Evolutionary conservation across 1,284 basidiomycete genomes (phyloP), one percentile per base, ranked within the genome.

Genomic region (Puccinia horiana): DNA sequence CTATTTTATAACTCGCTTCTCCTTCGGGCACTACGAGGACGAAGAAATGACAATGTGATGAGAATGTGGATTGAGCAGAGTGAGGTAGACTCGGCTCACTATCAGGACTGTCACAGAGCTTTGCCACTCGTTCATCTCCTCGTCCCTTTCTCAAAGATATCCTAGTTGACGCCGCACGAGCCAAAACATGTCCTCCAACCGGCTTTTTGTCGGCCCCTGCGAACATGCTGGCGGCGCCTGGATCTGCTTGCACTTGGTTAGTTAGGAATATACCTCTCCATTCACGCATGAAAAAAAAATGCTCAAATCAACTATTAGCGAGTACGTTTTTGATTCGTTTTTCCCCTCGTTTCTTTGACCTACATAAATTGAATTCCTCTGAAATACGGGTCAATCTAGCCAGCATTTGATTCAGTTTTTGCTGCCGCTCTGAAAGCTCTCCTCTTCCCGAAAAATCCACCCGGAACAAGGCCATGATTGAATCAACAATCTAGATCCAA

Each of bases 101-200:
- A 58, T 96, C 95, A 5, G 95, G 95, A 85, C 93, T 95, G 86
- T 97, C 95, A 58, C 95, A 93, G 2, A 97, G 90, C 86, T 96
- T 97, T n/a, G 94, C 94, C 42, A 96, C 94, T 82, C 95, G 92
- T 88, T 97, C 95, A 86, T 96, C 95, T 5, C 93, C 95, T 67
- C 94, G 92, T 84, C 95, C 94, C 90, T 95, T 95, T n/a, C 93
- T 90, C 83, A 95, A 89, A 86, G 92, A 94, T 85, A 95, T 90
- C 79, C 93, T 89, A 16, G 93, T 94, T 6, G 93, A 91, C 9
- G 93, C 94, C 16, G 94, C 93, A 87, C 95, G 93, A 0, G 93
- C 94, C 65, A 94, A 88, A 82, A 94, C 93, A 85, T 94, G 93
- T 0, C 93, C 93, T 47, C 93, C 85, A 54, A 86, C 84, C 6